Percentiles rank a stretch among this genome's conserved stretches.
Conservation (phyloP, 495 filamentous ascomycete species). For the Lasiosphaeria hispida region DNA sequence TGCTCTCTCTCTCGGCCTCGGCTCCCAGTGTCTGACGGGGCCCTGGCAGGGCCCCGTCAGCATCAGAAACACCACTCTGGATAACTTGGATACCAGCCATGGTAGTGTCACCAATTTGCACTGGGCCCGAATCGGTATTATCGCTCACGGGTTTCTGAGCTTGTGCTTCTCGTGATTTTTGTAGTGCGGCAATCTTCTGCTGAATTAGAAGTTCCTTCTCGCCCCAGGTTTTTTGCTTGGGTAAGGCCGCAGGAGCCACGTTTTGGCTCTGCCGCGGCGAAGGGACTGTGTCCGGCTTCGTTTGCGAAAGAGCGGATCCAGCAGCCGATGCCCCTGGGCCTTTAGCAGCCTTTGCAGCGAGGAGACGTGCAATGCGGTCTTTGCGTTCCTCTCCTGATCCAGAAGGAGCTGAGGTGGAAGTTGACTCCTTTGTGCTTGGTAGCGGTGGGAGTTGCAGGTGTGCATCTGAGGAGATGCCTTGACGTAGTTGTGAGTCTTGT, state of each 20-base stretch:
- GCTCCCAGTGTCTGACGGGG: too few species aligned
- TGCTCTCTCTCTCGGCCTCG: neutral
- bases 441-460: neutral
- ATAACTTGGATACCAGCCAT: too few species aligned
- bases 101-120: too few species aligned
- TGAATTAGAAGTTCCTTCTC: constrained; percentile 47
- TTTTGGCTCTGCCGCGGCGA: constrained; percentile 6
- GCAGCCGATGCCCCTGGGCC: constrained; percentile 13
- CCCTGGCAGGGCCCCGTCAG: too few species aligned
- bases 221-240: constrained; percentile 36
- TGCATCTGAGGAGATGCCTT: neutral
- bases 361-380: constrained; percentile 70
- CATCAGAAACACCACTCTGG: too few species aligned
- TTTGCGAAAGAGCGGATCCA: constrained; percentile 6
- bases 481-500: neutral
- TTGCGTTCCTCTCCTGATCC: constrained; percentile 66
- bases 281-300: constrained; percentile 13
- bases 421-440: constrained; percentile 12
- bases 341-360: constrained; percentile 56
- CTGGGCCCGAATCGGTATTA: neutral
- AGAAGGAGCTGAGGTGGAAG: constrained; percentile 23
- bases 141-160: constrained; percentile 14
- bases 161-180: constrained; percentile 36
- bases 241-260: constrained; percentile 10
- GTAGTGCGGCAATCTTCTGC: constrained; percentile 46